Evolutionary conservation across 345 rosid species (phyloP).

Genomic region (Conringia planisiliqua): DNA sequence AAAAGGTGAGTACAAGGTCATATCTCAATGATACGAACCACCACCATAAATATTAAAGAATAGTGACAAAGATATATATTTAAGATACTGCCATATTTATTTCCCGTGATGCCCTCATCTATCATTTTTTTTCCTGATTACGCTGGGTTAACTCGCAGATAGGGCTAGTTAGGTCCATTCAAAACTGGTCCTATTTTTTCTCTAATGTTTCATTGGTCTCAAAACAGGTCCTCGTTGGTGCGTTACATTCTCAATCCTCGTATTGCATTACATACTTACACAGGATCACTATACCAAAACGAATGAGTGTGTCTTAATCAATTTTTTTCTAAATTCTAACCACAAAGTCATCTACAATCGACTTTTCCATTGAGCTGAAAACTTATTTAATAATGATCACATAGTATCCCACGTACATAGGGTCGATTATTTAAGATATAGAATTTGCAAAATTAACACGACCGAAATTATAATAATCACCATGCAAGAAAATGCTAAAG

Average conservation of each 20-base stretch:
- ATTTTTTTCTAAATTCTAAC: constrained; percentile 21
- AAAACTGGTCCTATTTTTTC: not conserved
- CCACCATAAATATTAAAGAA: constrained; percentile 31
- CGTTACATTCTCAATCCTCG: not conserved
- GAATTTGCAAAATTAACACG: not conserved
- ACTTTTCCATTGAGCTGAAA: constrained; percentile 1
- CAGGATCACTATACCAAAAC: constrained; percentile 7
- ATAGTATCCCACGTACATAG: not conserved
- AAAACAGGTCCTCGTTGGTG: not conserved
- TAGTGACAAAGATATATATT: not conserved
- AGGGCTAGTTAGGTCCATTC: constrained; percentile 22
- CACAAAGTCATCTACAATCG: constrained; percentile 14
- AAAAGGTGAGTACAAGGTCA: constrained; percentile 32
- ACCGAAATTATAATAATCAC: not conserved
- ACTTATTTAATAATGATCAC: not conserved
- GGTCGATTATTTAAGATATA: not conserved
- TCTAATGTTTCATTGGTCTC: too few species aligned
- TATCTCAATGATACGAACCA: constrained; percentile 35
- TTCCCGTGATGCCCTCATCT: not conserved
- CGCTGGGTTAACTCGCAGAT: not conserved
- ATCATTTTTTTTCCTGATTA: not conserved
- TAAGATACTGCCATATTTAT: not conserved
- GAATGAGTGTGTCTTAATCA: constrained; percentile 15
- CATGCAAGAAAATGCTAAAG: not conserved
- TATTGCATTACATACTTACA: too few species aligned